Conservation (phyloP, 306 rosid species). For the Inga oerstediana region DNA sequence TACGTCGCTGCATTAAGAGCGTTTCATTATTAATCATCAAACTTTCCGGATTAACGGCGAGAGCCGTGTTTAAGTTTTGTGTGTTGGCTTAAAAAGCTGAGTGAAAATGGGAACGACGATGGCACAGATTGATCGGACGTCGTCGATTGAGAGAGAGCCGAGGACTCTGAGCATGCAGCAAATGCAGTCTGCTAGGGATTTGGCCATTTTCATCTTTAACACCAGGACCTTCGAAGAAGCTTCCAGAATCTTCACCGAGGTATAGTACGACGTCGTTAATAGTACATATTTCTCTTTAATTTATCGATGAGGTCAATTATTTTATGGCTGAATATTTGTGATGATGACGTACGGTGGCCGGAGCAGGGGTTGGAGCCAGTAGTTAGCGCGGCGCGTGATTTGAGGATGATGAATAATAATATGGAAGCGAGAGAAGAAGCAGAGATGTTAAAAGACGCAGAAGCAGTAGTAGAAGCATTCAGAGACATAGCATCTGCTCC, state of each 20-base stretch:
- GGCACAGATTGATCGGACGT: constrained; percentile 54
- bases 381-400: constrained; percentile 36
- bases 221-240: constrained; percentile 70
- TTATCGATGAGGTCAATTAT: background rate
- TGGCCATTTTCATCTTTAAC: constrained; percentile 59
- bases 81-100: background rate
- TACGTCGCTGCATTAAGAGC: background rate
- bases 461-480: background rate
- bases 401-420: constrained; percentile 39
- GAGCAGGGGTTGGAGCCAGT: constrained; percentile 70
- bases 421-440: constrained; percentile 32
- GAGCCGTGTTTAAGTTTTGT: background rate
- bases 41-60: background rate
- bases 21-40: background rate
- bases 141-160: constrained; percentile 84
- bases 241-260: constrained; percentile 68
- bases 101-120: constrained; percentile 34
- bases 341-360: background rate
- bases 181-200: constrained; percentile 67
- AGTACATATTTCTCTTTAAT: background rate
- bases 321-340: background rate
- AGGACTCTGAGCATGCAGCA: constrained; percentile 60
- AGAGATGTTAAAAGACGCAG: background rate
- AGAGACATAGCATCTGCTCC: constrained; percentile 72
- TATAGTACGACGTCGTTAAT: background rate